Evolutionary conservation across 164 flowering plant genomes (phyloP).

Genomic region (Vitis amurensis): DNA sequence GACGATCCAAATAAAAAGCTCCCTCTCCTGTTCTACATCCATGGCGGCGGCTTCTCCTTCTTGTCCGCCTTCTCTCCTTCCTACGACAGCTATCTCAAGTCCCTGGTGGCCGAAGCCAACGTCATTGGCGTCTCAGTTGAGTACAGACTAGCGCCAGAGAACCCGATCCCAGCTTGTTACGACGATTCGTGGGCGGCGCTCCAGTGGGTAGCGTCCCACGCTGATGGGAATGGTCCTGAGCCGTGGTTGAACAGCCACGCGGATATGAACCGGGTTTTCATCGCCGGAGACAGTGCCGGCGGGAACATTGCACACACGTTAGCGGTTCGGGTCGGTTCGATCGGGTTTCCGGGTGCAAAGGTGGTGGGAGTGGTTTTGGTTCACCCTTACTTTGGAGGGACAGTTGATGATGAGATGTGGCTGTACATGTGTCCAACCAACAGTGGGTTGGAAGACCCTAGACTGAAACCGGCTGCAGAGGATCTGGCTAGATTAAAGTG

Average conservation of each 20-base stretch:
- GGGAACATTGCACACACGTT: slow-evolving; percentile 16
- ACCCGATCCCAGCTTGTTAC: slow-evolving; percentile 34
- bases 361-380: slow-evolving; percentile 6
- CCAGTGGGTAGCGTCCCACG: no score
- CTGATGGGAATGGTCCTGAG: slow-evolving; percentile 20
- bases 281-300: slow-evolving; percentile 34
- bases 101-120: slow-evolving; percentile 23
- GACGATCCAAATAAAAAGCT: slow-evolving; percentile 14
- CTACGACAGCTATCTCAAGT: slow-evolving; percentile 16
- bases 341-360: slow-evolving; percentile 5
- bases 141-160: slow-evolving; percentile 39
- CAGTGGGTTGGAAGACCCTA: slow-evolving; percentile 29
- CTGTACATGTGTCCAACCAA: slow-evolving; percentile 23
- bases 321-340: slow-evolving; percentile 7
- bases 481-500: slow-evolving; percentile 27
- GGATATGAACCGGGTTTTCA: slow-evolving; percentile 18
- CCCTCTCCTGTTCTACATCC: slow-evolving; percentile 44
- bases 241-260: slow-evolving; percentile 25
- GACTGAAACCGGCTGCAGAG: slow-evolving; percentile 30
- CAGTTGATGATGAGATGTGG: slow-evolving; percentile 24
- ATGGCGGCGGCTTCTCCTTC: slow-evolving; percentile 47
- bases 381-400: slow-evolving; percentile 21
- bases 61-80: slow-evolving; percentile 22
- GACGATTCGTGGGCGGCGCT: slow-evolving; percentile 8
- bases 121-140: slow-evolving; percentile 37